phyloP scores from a whole-genome alignment of 2,329 filamentous ascomycete species.

The Hymenoscyphus salicellus region DNA sequence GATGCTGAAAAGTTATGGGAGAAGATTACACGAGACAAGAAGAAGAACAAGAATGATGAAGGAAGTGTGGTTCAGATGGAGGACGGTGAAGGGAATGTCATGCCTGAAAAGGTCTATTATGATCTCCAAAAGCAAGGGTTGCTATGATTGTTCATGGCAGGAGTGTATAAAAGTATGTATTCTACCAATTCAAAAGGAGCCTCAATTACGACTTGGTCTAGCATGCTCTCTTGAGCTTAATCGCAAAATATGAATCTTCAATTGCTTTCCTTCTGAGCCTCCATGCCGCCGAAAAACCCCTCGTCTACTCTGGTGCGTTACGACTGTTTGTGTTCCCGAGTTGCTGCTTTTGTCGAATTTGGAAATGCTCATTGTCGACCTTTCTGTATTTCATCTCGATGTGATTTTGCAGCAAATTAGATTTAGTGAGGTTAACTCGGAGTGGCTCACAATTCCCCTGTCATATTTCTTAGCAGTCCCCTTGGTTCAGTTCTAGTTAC shows the following conservation, averaged over 20 bases:
- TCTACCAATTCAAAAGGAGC: conserved; percentile 2
- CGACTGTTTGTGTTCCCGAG: too few species aligned
- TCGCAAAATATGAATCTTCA: not conserved
- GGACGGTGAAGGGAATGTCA: conserved; percentile 94
- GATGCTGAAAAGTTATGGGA: conserved; percentile 88
- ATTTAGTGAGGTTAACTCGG: not conserved
- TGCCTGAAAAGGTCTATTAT: conserved; percentile 97
- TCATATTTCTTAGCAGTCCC: not conserved
- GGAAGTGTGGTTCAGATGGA: conserved; percentile 97
- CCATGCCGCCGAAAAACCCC: too few species aligned
- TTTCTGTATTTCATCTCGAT: too few species aligned
- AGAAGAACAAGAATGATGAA: conserved; percentile 69
- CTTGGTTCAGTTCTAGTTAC: not conserved
- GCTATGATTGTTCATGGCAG: conserved; percentile 46
- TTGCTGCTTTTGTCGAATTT: too few species aligned
- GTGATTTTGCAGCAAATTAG: too few species aligned
- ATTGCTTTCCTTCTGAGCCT: not conserved
- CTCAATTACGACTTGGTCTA: not conserved
- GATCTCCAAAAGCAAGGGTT: conserved; percentile 92
- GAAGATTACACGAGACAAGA: conserved; percentile 84
- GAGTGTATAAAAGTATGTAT: conserved; percentile 17
- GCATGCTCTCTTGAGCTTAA: not conserved
- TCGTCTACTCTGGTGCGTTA: too few species aligned
- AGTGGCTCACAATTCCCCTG: not conserved
- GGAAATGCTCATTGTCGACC: too few species aligned